Conservation (phyloP, 2,329 filamentous ascomycete genomes). For the Ascochyta koolunga region DNA sequence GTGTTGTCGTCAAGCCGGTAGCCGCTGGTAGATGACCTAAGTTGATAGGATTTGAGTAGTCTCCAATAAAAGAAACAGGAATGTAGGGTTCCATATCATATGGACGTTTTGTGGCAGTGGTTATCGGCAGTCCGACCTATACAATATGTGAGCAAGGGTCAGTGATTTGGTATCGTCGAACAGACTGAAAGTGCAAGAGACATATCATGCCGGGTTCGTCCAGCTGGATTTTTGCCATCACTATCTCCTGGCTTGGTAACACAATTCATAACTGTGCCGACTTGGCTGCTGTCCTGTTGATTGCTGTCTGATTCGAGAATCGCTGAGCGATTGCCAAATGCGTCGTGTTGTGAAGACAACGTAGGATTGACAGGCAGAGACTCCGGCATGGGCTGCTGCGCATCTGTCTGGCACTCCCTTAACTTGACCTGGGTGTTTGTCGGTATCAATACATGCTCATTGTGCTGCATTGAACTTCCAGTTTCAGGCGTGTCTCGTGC, state of each 20-base stretch:
- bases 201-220: not conserved
- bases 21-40: not conserved
- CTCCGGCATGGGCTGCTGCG: not conserved
- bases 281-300: not conserved
- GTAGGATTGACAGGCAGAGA: not conserved
- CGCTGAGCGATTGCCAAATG: not conserved
- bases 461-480: not conserved
- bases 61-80: not conserved
- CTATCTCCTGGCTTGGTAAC: not conserved
- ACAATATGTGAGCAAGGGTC: not conserved
- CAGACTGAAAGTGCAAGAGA: not conserved
- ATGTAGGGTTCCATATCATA: not conserved
- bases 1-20: not conserved
- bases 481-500: not conserved
- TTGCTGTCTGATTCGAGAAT: not conserved
- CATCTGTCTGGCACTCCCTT: not conserved
- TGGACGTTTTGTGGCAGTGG: not conserved
- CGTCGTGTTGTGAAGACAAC: not conserved
- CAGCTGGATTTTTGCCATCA: not conserved
- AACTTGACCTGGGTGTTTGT: not conserved
- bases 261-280: no score
- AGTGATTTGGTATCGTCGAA: not conserved
- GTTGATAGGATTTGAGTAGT: not conserved
- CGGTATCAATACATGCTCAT: not conserved
- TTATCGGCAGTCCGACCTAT: not conserved